These are phyloP conservation scores for Alternaria triticina DNA, from an alignment of 2,329 filamentous ascomycete species.

Conservation along the genomic window DNA sequence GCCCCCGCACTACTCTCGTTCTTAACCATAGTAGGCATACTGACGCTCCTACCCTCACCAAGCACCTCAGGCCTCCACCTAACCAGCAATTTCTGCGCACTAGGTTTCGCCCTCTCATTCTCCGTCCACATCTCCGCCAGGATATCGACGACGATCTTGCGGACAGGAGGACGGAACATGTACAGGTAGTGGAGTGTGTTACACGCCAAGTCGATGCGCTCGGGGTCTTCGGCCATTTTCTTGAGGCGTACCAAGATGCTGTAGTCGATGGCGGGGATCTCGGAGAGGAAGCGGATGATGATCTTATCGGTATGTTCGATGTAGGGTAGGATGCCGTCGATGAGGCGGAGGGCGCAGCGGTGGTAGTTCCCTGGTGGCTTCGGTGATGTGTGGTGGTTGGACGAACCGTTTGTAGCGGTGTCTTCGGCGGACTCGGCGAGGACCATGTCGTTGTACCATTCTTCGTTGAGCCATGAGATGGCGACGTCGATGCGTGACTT, in stretches of 20 bases:
- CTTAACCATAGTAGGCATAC: slow-evolving; percentile 25
- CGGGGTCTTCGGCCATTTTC: slow-evolving; percentile 67
- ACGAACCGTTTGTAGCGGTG: slow-evolving; percentile 36
- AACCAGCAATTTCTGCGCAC: slow-evolving; percentile 60
- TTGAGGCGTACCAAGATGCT: slow-evolving; percentile 75
- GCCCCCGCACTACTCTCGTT: slow-evolving; percentile 22
- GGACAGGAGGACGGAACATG: slow-evolving; percentile 62
- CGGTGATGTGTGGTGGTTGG: slow-evolving; percentile 55
- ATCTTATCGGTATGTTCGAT: slow-evolving; percentile 91
- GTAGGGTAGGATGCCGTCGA: slow-evolving; percentile 89
- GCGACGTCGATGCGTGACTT: slow-evolving; percentile 86
- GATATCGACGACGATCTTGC: slow-evolving; percentile 63
- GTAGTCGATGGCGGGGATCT: slow-evolving; percentile 80
- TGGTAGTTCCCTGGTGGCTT: slow-evolving; percentile 68
- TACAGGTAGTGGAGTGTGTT: slow-evolving; percentile 62
- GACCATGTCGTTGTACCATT: slow-evolving; percentile 92
- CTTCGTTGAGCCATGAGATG: slow-evolving; percentile 93
- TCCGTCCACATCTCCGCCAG: slow-evolving; percentile 63
- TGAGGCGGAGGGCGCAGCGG: slow-evolving; percentile 77
- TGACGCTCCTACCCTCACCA: slow-evolving; percentile 23
- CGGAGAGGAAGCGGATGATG: slow-evolving; percentile 86
- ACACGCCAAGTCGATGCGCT: slow-evolving; percentile 65
- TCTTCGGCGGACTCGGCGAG: slow-evolving; percentile 48
- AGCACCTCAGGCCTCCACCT: slow-evolving; percentile 62
- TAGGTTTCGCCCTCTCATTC: slow-evolving; percentile 55